These are phyloP conservation scores for Fusarium nelsonii DNA, from an alignment of 2,329 filamentous ascomycete species.

Conservation along the genomic window DNA sequence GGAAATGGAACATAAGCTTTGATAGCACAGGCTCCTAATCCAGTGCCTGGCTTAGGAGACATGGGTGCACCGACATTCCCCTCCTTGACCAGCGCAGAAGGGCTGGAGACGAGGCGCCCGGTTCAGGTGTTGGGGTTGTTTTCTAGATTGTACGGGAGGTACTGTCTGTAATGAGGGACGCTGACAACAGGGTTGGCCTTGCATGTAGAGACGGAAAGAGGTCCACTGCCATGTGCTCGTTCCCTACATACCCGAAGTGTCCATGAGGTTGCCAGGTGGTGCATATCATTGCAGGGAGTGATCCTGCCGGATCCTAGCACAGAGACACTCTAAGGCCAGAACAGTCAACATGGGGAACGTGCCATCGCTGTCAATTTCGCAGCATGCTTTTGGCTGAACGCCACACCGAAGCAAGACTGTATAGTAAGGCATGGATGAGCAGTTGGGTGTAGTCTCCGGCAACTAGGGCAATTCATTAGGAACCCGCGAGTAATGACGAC, in stretches of 20 bases:
- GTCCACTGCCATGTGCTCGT: slow-evolving; percentile 48
- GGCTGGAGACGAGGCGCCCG: slow-evolving; percentile 21
- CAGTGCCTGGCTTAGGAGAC: slow-evolving; percentile 23
- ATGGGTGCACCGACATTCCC: slow-evolving; percentile 33
- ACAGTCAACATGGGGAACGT: slow-evolving; percentile 29
- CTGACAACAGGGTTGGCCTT: slow-evolving; percentile 40
- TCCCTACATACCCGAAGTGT: slow-evolving; percentile 39
- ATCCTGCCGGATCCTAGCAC: slow-evolving; percentile 23
- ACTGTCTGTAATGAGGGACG: slow-evolving; percentile 19
- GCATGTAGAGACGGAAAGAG: slow-evolving; percentile 37
- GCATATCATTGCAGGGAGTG: slow-evolving; percentile 32
- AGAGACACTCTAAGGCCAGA: slow-evolving; percentile 19
- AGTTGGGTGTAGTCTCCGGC: slow-evolving; percentile 10
- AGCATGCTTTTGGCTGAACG: slow-evolving; percentile 19
- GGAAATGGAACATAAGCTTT: slow-evolving; percentile 30
- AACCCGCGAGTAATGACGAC: neutral
- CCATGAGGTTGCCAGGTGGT: slow-evolving; percentile 37
- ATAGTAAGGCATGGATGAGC: slow-evolving; percentile 9
- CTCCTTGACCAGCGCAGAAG: slow-evolving; percentile 28
- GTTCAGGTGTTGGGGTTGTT: slow-evolving; percentile 20
- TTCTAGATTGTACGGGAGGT: slow-evolving; percentile 16
- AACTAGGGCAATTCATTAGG: slow-evolving; percentile 24
- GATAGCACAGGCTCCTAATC: slow-evolving; percentile 27
- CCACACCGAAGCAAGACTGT: slow-evolving; percentile 23
- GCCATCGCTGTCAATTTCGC: slow-evolving; percentile 24